Conservation (phyloP, 345 rosid genomes). For the Cardiospermum halicacabum region DNA sequence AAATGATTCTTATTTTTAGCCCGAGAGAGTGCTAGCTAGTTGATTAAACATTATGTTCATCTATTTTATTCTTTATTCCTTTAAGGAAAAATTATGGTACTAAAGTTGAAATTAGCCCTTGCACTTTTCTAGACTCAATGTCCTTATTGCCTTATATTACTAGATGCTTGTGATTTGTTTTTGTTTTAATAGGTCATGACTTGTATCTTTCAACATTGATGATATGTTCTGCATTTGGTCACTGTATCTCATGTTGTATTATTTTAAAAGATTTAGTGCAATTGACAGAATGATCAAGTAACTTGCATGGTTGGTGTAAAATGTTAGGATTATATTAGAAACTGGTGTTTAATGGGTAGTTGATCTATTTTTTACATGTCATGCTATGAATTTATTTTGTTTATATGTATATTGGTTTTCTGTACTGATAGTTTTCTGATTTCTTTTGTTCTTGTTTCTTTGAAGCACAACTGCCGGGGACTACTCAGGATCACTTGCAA, state of each 20-base stretch:
- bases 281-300: not conserved
- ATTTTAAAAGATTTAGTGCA: not conserved
- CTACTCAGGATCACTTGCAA: conserved; percentile 95
- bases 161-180: not conserved
- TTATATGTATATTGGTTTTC: not conserved
- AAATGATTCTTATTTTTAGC: not conserved
- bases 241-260: not conserved
- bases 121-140: not conserved
- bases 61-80: not conserved
- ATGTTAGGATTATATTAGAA: not conserved
- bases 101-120: not conserved
- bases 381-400: not conserved
- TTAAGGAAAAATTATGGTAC: not conserved
- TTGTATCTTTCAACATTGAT: not conserved
- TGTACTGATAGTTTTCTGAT: not conserved
- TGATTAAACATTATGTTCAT: not conserved
- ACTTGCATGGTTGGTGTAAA: not conserved
- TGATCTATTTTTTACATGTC: not conserved
- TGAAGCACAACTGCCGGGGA: conserved; percentile 94
- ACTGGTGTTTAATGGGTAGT: not conserved
- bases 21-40: not conserved
- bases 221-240: not conserved
- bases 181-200: not conserved
- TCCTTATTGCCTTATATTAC: too few relatives aligned
- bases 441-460: conserved; percentile 1